Conservation (phyloP, 2,329 filamentous ascomycete genomes). For the Chaetomiaceae sp. region DNA sequence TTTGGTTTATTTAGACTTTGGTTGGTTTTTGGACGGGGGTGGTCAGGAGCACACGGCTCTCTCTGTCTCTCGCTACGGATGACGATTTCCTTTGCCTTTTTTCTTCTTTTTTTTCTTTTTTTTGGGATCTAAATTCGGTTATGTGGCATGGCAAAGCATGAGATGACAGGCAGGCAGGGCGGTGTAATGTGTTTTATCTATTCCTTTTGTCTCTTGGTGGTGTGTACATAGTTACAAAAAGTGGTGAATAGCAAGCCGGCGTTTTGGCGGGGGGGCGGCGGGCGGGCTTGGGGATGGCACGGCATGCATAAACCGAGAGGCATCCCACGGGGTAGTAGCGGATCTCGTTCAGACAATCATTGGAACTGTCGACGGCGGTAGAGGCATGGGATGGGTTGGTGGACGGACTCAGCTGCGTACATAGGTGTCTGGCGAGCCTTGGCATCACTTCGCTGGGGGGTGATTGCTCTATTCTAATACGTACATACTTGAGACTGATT, state of each 20-base stretch:
- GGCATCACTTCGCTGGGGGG: no score
- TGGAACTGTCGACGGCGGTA: no score
- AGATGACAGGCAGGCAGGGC: not conserved
- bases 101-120: not conserved
- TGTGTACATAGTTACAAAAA: not conserved
- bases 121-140: not conserved
- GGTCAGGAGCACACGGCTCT: not conserved
- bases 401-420: no score
- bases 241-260: constrained; percentile 1
- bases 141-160: constrained; percentile 7
- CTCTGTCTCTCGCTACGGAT: constrained; percentile 1
- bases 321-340: no score
- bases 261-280: not conserved
- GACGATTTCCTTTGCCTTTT: not conserved
- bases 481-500: no score
- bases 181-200: not conserved
- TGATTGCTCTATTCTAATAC: no score
- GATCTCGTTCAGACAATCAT: no score
- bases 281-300: no score
- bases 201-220: not conserved
- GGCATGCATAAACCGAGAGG: not conserved
- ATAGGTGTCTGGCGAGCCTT: no score
- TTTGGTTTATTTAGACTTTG: not conserved
- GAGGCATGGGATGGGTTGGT: not conserved
- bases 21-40: not conserved